Percentiles rank a stretch among this genome's conserved stretches.
Evolutionary conservation across 2,329 filamentous ascomycete species (phyloP).

Genomic region (Dryadomyces quercus-mongolicae): DNA sequence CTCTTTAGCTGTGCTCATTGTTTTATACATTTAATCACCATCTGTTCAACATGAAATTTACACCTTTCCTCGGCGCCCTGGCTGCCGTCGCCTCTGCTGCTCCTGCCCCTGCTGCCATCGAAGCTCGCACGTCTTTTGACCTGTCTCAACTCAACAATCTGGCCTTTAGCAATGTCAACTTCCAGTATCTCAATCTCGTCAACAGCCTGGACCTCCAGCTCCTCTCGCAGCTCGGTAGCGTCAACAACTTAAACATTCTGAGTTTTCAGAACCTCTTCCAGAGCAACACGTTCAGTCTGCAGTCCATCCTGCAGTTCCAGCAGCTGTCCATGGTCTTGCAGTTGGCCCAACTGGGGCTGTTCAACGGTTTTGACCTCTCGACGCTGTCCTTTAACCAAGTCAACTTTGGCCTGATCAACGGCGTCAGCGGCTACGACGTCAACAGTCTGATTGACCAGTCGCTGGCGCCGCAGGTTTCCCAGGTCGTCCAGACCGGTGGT

Average conservation of each 20-base stretch:
- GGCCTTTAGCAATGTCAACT: conserved; percentile 26
- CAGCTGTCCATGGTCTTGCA: conserved; percentile 13
- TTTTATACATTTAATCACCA: conserved; percentile 7
- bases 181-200: conserved; percentile 34
- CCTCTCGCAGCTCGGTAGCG: conserved; percentile 26
- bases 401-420: conserved; percentile 14
- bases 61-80: conserved; percentile 31
- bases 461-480: conserved; percentile 14
- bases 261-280: conserved; percentile 26
- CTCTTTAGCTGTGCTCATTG: conserved; percentile 32
- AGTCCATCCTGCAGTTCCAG: conserved; percentile 12
- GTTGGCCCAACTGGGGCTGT: conserved; percentile 18
- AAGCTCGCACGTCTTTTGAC: conserved; percentile 25
- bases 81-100: conserved; percentile 32
- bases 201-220: conserved; percentile 32
- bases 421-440: conserved; percentile 17
- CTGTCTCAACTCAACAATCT: conserved; percentile 27
- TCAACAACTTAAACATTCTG: conserved; percentile 33
- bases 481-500: conserved; percentile 10
- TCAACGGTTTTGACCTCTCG: conserved; percentile 18
- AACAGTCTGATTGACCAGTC: conserved; percentile 13
- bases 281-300: conserved; percentile 9
- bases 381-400: conserved; percentile 13
- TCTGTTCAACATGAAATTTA: conserved; percentile 38
- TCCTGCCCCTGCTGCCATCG: conserved; percentile 25